Base-by-base conservation (phyloP, 495 filamentous ascomycete species). In the Daldinia decipiens region DNA sequence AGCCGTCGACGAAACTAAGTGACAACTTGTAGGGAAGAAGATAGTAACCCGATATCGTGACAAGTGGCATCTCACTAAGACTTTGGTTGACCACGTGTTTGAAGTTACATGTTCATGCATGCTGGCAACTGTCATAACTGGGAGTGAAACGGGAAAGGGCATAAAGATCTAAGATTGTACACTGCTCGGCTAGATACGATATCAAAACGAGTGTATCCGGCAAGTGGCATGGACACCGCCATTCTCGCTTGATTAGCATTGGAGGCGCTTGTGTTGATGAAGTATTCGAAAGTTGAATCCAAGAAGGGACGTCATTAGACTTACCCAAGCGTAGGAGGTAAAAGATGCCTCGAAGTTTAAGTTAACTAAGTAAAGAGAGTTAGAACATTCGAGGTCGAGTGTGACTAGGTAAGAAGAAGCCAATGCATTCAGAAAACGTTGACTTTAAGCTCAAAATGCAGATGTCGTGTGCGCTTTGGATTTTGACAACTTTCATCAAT, bases 401-500 rank as follows among this genome's bases (percentile, higher is more conserved):
- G 8, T 52, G 47, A 19, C 36, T 26, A 51, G n/a, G 55, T 26
- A 51, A 12, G 55, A 45, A 19, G 29, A 56, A 54, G 66, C 45
- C 68, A 36, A 36, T 36, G 3, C 34, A 36, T 39, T 54, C 15
- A 59, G 59, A 55, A 65, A 55, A 39, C 0, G 60, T 73, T 39
- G 62, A 52, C 55, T 32, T 73, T 27, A 47, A 73, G 56, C 67
- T 73, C 58, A 55, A 67, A 70, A 59, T 67, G 67, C 57, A 43
- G 60, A 57, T 74, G 62, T 70, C 58, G 71, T 74, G 67, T 74
- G 71, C 54, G 65, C 51, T 67, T 70, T 68, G 54, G 67, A 75
- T 66, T 77, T 75, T 77, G 73, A 77, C 75, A 77, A 59, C 66
- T 75, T 77, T 73, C 75, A 71, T 51, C 68, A 75, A 75, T 67